Evolutionary conservation across 495 filamentous ascomycete genomes (phyloP).

Genomic region (Penicillium pancosmium): DNA sequence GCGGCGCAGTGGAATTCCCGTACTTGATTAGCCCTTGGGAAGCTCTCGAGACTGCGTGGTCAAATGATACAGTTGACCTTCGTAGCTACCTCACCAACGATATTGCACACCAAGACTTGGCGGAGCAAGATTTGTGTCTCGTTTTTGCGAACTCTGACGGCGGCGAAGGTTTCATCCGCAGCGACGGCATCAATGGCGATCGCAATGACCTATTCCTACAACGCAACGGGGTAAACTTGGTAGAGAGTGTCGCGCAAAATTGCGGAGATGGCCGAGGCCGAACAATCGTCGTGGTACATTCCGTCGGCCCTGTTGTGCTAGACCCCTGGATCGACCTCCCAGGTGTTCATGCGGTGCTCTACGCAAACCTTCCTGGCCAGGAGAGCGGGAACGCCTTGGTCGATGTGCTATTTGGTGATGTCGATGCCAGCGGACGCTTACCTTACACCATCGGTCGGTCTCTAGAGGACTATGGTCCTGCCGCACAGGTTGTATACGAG

Average conservation of each 20-base stretch:
- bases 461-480: constrained; percentile 80
- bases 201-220: constrained; percentile 80
- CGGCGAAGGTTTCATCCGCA: constrained; percentile 66
- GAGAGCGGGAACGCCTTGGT: constrained; percentile 85
- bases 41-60: constrained; percentile 64
- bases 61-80: constrained; percentile 59
- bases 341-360: constrained; percentile 76
- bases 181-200: constrained; percentile 71
- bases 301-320: constrained; percentile 84
- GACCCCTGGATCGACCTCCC: constrained; percentile 84
- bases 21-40: constrained; percentile 74
- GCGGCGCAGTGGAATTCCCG: constrained; percentile 84
- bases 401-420: constrained; percentile 82
- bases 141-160: constrained; percentile 65
- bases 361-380: constrained; percentile 88
- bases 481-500: constrained; percentile 72
- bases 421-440: constrained; percentile 83
- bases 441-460: constrained; percentile 89
- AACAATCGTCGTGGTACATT: constrained; percentile 85
- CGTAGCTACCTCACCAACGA: constrained; percentile 64
- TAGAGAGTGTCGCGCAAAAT: constrained; percentile 66
- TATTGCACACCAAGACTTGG: constrained; percentile 38
- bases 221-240: constrained; percentile 74
- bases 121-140: constrained; percentile 65
- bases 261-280: constrained; percentile 70